phyloP scores from a whole-genome alignment of 1,284 basidiomycete species.

The Apiotrichum gracile region DNA sequence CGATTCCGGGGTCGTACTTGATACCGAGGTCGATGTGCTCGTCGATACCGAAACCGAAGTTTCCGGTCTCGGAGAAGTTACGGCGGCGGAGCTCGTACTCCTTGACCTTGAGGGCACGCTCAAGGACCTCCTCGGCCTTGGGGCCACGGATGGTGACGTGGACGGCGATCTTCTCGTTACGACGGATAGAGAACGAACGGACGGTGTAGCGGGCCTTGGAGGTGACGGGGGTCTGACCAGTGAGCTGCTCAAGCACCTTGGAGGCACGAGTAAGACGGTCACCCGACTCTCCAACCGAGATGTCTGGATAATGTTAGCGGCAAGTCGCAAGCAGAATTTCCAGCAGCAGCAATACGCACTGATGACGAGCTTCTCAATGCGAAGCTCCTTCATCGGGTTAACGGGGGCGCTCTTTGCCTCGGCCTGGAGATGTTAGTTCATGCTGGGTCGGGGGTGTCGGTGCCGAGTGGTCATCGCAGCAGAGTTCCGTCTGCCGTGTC shows the following conservation, averaged over 20 bases:
- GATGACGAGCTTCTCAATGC: constrained; percentile 99
- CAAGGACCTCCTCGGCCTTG: constrained; percentile 98
- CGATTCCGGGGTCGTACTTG: constrained; percentile 92
- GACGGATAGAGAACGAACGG: constrained; percentile 97
- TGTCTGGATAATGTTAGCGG: constrained; percentile 59
- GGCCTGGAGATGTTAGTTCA: constrained; percentile 55
- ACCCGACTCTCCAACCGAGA: constrained; percentile 99
- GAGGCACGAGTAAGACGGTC: constrained; percentile 98
- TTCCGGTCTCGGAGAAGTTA: constrained; percentile 94
- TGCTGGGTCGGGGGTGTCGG: too few species aligned
- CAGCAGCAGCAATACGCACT: constrained; percentile 71
- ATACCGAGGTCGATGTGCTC: constrained; percentile 99
- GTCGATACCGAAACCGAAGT: constrained; percentile 97
- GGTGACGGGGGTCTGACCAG: constrained; percentile 97
- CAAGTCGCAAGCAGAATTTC: too few species aligned
- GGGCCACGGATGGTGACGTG: constrained; percentile 99
- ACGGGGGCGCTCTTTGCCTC: constrained; percentile 81
- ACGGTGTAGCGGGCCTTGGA: constrained; percentile 99
- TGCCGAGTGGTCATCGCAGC: not conserved
- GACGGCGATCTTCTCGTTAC: constrained; percentile 99
- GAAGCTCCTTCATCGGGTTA: constrained; percentile 93
- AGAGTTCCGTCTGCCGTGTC: not conserved
- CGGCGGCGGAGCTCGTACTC: constrained; percentile 90
- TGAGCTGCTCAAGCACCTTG: constrained; percentile 99
- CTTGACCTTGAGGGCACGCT: constrained; percentile 99